Conservation (phyloP, 202 grass and related monocot species). For the Zizania palustris region DNA sequence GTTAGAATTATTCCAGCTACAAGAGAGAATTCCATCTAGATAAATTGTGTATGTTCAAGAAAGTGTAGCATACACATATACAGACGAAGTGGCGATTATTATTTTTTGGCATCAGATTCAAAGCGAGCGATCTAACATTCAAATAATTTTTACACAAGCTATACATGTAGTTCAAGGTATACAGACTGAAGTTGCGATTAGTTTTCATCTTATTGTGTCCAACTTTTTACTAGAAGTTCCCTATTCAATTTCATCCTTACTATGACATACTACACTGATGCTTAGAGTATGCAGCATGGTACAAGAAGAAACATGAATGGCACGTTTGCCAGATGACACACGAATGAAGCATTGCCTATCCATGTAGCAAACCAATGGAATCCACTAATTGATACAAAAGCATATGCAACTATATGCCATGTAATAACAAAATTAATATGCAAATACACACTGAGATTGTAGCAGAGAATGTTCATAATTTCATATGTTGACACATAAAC, state of each 20-base stretch:
- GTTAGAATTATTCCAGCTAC: neutral
- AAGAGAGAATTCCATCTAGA: neutral
- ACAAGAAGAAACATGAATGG: neutral
- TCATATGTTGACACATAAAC: too few species aligned
- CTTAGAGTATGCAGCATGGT: neutral
- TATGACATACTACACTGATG: neutral
- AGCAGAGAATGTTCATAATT: too few species aligned
- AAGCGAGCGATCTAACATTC: neutral
- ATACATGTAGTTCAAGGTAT: neutral
- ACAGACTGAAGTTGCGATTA: neutral
- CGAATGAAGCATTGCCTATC: too few species aligned
- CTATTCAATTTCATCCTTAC: neutral
- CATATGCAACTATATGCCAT: too few species aligned
- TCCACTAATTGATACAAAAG: too few species aligned
- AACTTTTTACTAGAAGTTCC: constrained; percentile 2
- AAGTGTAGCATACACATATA: neutral
- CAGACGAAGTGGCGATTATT: too few species aligned
- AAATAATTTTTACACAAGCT: neutral
- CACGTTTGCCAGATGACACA: too few species aligned
- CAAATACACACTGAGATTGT: too few species aligned
- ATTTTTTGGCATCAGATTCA: neutral
- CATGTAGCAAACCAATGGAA: too few species aligned
- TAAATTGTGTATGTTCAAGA: neutral
- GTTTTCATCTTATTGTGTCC: neutral
- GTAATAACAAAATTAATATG: too few species aligned